Percentiles rank a stretch among this genome's conserved stretches.
Conservation (phyloP, 192 early-diverging fungal species). For the Thamnidium elegans region DNA sequence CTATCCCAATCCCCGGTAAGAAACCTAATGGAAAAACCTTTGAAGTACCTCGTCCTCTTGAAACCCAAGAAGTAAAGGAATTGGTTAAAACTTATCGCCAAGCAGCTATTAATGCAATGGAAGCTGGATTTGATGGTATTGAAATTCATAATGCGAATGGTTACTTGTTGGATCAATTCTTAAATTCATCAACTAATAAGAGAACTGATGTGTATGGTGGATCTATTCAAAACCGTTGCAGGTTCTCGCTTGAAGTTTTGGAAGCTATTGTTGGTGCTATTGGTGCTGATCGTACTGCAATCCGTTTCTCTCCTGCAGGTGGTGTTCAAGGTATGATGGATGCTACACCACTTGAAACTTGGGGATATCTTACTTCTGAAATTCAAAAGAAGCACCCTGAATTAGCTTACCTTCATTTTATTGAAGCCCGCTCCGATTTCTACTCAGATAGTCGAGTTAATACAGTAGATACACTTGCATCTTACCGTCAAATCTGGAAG, state of each 20-base stretch:
- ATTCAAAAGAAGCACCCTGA: conserved; percentile 27
- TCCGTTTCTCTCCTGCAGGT: conserved; percentile 32
- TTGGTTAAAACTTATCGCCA: background rate
- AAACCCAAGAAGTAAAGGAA: conserved; percentile 4
- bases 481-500: conserved; percentile 21
- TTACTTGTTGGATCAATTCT: conserved; percentile 80
- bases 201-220: conserved; percentile 57
- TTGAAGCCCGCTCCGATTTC: conserved; percentile 21
- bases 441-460: conserved; percentile 44
- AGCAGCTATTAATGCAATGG: conserved; percentile 65
- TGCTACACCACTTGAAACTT: conserved; percentile 21
- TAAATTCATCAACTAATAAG: conserved; percentile 72
- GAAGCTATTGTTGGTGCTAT: conserved; percentile 22
- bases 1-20: conserved; percentile 13
- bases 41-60: conserved; percentile 23
- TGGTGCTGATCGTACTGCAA: conserved; percentile 30
- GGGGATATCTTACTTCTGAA: conserved; percentile 19
- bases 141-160: conserved; percentile 93
- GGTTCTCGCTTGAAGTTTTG: conserved; percentile 28
- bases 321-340: conserved; percentile 33
- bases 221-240: conserved; percentile 23
- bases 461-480: conserved; percentile 1
- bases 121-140: conserved; percentile 83
- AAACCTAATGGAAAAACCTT: background rate
- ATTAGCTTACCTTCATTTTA: conserved; percentile 35